Evolutionary conservation across 805 yeast species (phyloP).

Genomic region (Wickerhamiella australiensis): DNA sequence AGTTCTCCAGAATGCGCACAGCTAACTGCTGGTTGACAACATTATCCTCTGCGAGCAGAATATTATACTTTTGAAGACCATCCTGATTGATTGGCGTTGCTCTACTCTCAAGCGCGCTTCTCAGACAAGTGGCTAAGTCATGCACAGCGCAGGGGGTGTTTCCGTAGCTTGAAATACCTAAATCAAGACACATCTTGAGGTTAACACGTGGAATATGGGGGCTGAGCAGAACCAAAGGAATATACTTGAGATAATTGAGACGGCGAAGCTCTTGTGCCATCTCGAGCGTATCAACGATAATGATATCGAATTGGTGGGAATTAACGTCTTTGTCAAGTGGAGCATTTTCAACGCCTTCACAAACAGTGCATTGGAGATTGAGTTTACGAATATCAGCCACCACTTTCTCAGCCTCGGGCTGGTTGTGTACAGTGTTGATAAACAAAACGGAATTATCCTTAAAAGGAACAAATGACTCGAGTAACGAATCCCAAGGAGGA

Average conservation of each 20-base stretch:
- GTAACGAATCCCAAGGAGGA: slow-evolving; percentile 47
- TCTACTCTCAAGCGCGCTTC: slow-evolving; percentile 75
- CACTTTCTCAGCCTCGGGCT: slow-evolving; percentile 40
- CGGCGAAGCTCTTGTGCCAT: slow-evolving; percentile 57
- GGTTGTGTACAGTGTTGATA: slow-evolving; percentile 51
- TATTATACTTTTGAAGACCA: slow-evolving; percentile 61
- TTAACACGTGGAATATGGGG: slow-evolving; percentile 66
- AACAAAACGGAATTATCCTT: slow-evolving; percentile 57
- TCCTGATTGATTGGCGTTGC: slow-evolving; percentile 70
- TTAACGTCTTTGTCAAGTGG: slow-evolving; percentile 31
- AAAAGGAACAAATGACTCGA: slow-evolving; percentile 62
- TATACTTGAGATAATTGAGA: slow-evolving; percentile 67
- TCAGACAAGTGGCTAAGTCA: slow-evolving; percentile 69
- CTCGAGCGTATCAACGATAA: slow-evolving; percentile 68
- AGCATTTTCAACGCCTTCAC: slow-evolving; percentile 39
- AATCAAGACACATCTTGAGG: slow-evolving; percentile 69
- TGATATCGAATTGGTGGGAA: slow-evolving; percentile 54
- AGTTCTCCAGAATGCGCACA: slow-evolving; percentile 70
- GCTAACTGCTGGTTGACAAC: slow-evolving; percentile 80
- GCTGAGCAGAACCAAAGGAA: slow-evolving; percentile 68
- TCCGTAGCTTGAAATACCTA: slow-evolving; percentile 80
- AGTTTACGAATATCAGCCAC: slow-evolving; percentile 40
- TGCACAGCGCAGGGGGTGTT: slow-evolving; percentile 75
- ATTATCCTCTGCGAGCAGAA: slow-evolving; percentile 76
- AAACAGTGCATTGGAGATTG: slow-evolving; percentile 43